phyloP scores from a whole-genome alignment of 129 eudicot genomes.

The Flaveria robusta region DNA sequence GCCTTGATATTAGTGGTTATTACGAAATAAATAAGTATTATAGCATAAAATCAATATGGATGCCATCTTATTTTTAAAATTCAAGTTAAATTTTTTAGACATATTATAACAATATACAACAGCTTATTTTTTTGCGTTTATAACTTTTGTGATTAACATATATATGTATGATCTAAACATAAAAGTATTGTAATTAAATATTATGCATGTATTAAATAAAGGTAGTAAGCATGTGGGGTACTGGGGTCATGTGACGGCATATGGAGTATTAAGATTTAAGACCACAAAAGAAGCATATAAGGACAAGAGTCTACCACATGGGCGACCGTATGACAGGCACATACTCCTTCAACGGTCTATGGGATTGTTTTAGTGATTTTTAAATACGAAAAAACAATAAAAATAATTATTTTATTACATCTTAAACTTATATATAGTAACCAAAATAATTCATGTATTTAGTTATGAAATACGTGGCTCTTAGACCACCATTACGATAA shows the following conservation, averaged over 20 bases:
- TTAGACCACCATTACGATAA: no score
- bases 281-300: conserved; percentile 14
- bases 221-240: conserved; percentile 23
- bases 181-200: not conserved
- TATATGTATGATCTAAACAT: not conserved
- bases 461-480: no score
- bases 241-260: conserved; percentile 34
- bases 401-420: no score
- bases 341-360: not conserved
- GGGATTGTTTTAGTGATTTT: not conserved
- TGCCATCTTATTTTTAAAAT: no score
- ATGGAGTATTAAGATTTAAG: conserved; percentile 3
- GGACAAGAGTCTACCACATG: conserved; percentile 25
- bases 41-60: no score
- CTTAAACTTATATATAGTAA: no score
- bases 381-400: not conserved
- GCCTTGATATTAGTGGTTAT: no score
- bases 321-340: conserved; percentile 5
- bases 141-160: not conserved
- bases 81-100: no score
- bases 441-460: no score
- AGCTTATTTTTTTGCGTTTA: not conserved
- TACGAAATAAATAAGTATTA: no score
- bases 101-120: not conserved
- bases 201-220: not conserved